These are phyloP conservation scores for Arabidopsis hybrid DNA, from an alignment of 441 rosid genomes.

Conservation along the genomic window DNA sequence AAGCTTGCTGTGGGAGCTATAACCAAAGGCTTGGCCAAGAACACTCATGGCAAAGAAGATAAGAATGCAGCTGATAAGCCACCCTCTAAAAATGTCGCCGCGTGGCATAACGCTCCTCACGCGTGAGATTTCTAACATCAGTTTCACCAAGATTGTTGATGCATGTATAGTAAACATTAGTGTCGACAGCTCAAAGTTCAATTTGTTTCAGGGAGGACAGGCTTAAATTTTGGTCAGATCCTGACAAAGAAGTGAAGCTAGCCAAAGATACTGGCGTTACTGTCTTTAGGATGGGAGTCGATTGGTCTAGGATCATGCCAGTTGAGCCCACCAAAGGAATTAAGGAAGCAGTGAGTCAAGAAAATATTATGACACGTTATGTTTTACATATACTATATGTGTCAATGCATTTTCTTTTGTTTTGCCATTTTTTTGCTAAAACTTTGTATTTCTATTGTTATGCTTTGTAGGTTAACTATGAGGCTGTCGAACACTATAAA, in stretches of 20 bases:
- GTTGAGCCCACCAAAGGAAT: constrained; percentile 79
- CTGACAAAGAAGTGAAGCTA: constrained; percentile 86
- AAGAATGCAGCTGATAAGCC: constrained; percentile 50
- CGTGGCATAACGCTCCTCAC: constrained; percentile 91
- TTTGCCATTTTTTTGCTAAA: not conserved
- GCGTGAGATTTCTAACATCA: constrained; percentile 61
- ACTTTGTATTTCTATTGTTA: not conserved
- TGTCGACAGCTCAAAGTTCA: constrained; percentile 36
- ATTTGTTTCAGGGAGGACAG: constrained; percentile 80
- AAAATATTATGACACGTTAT: constrained; percentile 12
- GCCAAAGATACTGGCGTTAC: constrained; percentile 86
- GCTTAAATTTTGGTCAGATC: constrained; percentile 95
- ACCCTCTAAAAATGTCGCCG: constrained; percentile 80
- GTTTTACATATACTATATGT: not conserved
- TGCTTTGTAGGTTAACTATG: constrained; percentile 77
- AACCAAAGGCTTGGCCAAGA: constrained; percentile 80
- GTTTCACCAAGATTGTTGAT: constrained; percentile 1
- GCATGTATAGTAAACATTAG: not conserved
- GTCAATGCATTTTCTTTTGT: not conserved
- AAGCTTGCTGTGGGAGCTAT: constrained; percentile 90
- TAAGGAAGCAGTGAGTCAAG: constrained; percentile 68
- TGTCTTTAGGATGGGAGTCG: constrained; percentile 93
- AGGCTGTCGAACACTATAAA: constrained; percentile 89
- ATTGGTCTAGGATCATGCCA: constrained; percentile 92
- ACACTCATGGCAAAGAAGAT: constrained; percentile 50